Conservation (phyloP, 495 filamentous ascomycete genomes). For the Geoglossum glabrum region DNA sequence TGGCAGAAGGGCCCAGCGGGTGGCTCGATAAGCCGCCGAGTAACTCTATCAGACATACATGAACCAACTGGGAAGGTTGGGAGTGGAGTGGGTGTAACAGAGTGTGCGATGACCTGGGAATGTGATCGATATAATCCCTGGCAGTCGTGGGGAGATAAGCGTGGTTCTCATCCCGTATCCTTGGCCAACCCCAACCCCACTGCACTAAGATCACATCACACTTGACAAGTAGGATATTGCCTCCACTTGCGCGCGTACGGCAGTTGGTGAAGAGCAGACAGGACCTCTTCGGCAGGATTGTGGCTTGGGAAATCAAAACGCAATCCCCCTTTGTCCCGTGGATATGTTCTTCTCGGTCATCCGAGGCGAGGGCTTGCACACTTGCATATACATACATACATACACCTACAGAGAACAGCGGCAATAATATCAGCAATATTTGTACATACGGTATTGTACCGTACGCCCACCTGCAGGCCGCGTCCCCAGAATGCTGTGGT, state of each 20-base stretch:
- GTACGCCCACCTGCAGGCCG: too few relatives aligned
- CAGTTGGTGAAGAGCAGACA: not conserved
- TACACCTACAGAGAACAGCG: too few relatives aligned
- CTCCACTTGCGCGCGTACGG: not conserved
- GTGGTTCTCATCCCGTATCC: not conserved
- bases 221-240: not conserved
- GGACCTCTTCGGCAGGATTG: not conserved
- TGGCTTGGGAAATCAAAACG: not conserved
- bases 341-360: not conserved
- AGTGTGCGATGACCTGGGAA: not conserved
- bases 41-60: not conserved
- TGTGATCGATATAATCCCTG: not conserved
- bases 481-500: too few relatives aligned
- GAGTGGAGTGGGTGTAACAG: not conserved
- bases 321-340: slow-evolving; percentile 1
- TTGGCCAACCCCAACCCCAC: not conserved
- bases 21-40: not conserved
- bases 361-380: not conserved
- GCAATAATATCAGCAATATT: too few relatives aligned
- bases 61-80: not conserved
- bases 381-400: not conserved
- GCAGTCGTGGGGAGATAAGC: not conserved
- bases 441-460: too few relatives aligned
- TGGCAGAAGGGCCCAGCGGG: not conserved
- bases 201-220: not conserved